phyloP scores from a whole-genome alignment of 768 basidiomycete genomes.

The Leccinum boreale region DNA sequence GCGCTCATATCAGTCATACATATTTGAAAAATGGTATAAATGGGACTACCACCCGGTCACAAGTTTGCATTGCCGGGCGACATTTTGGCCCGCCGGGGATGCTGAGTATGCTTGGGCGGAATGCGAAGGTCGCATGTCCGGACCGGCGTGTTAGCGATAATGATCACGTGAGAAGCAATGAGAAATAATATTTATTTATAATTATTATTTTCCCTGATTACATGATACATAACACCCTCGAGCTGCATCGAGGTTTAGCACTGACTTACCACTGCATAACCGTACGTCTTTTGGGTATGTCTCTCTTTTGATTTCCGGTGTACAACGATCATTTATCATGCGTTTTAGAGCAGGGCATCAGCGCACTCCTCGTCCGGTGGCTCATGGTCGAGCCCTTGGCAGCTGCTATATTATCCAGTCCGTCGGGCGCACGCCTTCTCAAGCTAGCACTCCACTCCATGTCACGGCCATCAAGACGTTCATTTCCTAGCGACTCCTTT shows the following conservation, averaged over 20 bases:
- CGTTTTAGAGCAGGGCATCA: background rate
- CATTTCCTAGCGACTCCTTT: conserved; percentile 49
- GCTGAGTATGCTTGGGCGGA: background rate
- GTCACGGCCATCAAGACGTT: conserved; percentile 27
- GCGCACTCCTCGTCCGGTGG: conserved; percentile 20
- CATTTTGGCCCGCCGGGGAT: conserved; percentile 8
- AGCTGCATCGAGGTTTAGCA: background rate
- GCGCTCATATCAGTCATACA: conserved; percentile 1
- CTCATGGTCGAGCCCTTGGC: conserved; percentile 66
- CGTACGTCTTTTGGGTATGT: conserved; percentile 13
- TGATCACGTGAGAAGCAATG: background rate
- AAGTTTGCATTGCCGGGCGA: conserved; percentile 5
- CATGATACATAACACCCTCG: conserved; percentile 7
- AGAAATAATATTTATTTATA: conserved; percentile 1
- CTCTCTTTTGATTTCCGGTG: background rate
- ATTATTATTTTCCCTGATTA: conserved; percentile 11
- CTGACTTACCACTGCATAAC: background rate
- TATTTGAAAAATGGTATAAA: conserved; percentile 6
- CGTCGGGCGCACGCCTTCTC: conserved; percentile 25
- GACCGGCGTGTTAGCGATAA: background rate
- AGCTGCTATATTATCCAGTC: conserved; percentile 45
- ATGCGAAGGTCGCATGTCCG: background rate
- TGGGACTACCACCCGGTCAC: background rate
- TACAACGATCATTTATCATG: background rate
- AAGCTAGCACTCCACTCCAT: conserved; percentile 29